Conservation (phyloP, 106 monocot genomes). For the Hemerocallis citrina region DNA sequence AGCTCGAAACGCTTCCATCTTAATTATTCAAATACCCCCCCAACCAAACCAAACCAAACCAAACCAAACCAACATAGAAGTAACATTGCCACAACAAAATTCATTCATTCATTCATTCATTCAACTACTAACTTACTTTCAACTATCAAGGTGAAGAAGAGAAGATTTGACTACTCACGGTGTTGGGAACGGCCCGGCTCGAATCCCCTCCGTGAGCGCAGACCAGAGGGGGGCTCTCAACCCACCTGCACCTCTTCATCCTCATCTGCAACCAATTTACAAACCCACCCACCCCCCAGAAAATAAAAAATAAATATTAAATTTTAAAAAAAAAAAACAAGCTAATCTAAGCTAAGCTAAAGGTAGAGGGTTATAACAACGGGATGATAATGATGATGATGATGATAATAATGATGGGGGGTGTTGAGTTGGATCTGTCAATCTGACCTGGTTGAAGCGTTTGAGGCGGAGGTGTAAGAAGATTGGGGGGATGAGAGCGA, state of each 20-base stretch:
- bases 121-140: too few relatives aligned
- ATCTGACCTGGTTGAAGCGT: conserved; percentile 43
- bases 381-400: not conserved
- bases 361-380: not conserved
- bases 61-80: not conserved
- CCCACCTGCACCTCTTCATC: conserved; percentile 61
- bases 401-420: not conserved
- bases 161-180: conserved; percentile 36
- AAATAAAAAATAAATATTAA: conserved; percentile 5
- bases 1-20: conserved; percentile 75
- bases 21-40: not conserved
- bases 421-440: not conserved
- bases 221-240: conserved; percentile 63
- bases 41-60: not conserved
- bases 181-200: conserved; percentile 58
- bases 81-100: not conserved
- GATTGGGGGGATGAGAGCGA: conserved; percentile 65
- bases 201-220: conserved; percentile 95
- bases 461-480: conserved; percentile 92
- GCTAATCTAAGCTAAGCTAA: not conserved
- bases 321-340: not conserved
- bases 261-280: conserved; percentile 49
- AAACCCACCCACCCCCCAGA: too few relatives aligned
- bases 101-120: too few relatives aligned
- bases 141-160: too few relatives aligned